These are phyloP conservation scores for Colletotrichum lentis DNA, from an alignment of 2,329 filamentous ascomycete genomes.

Conservation along the genomic window DNA sequence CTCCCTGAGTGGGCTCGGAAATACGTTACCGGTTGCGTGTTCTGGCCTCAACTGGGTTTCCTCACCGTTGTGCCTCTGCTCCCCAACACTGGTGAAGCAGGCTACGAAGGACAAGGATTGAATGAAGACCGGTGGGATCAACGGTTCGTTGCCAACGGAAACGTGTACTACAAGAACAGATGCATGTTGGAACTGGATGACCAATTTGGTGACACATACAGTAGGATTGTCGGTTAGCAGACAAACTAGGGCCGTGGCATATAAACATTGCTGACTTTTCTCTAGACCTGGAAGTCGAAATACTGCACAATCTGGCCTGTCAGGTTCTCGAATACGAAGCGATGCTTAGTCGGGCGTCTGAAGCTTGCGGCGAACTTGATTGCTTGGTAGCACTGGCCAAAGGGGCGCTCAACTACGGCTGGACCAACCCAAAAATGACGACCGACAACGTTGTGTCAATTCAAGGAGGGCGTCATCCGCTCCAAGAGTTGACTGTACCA, in stretches of 20 bases:
- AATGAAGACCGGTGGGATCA: slow-evolving; percentile 74
- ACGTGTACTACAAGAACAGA: slow-evolving; percentile 85
- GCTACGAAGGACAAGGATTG: slow-evolving; percentile 69
- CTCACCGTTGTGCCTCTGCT: slow-evolving; percentile 70
- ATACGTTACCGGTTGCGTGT: slow-evolving; percentile 78
- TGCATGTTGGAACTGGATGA: slow-evolving; percentile 83
- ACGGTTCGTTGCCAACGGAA: slow-evolving; percentile 75
- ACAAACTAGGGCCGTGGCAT: neutral
- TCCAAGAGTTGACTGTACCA: slow-evolving; percentile 84
- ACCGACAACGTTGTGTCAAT: slow-evolving; percentile 76
- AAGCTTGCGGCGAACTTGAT: slow-evolving; percentile 86
- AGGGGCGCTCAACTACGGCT: slow-evolving; percentile 77
- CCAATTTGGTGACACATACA: slow-evolving; percentile 84
- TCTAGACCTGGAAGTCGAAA: slow-evolving; percentile 85
- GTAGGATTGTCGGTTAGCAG: slow-evolving; percentile 76
- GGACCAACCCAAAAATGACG: slow-evolving; percentile 75
- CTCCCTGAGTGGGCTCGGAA: slow-evolving; percentile 67
- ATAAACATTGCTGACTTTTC: slow-evolving; percentile 4
- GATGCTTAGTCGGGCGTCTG: slow-evolving; percentile 73
- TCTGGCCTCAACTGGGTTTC: slow-evolving; percentile 92
- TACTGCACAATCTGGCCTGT: slow-evolving; percentile 79
- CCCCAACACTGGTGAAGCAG: slow-evolving; percentile 62
- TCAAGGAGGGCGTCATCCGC: slow-evolving; percentile 79
- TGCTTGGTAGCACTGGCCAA: slow-evolving; percentile 81
- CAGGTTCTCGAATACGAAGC: slow-evolving; percentile 74